Evolutionary conservation across 345 rosid genomes (phyloP).

Genomic region (Gossypium bickii): DNA sequence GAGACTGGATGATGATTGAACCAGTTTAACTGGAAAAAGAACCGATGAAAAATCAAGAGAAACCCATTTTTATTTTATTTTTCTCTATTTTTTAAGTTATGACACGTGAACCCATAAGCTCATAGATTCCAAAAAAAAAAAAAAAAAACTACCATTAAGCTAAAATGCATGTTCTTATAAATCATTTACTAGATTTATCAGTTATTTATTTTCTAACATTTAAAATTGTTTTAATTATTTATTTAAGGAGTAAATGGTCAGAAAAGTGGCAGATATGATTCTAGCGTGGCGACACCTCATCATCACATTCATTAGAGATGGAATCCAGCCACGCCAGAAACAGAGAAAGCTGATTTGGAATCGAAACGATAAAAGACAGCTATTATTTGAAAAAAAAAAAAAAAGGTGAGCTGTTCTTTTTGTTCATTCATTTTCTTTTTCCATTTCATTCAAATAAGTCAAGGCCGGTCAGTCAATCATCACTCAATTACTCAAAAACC

Average conservation of each 20-base stretch:
- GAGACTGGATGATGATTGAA: too few relatives aligned
- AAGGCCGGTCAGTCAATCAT: slow-evolving; percentile 17
- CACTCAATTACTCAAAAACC: neutral
- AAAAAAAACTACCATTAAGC: too few relatives aligned
- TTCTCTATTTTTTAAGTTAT: too few relatives aligned
- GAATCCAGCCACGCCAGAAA: neutral
- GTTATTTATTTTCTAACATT: neutral
- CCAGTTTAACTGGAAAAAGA: too few relatives aligned
- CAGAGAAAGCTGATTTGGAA: slow-evolving; percentile 10
- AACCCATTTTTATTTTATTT: too few relatives aligned
- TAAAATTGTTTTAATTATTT: neutral
- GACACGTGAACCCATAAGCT: neutral
- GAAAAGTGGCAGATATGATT: neutral
- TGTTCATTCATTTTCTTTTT: slow-evolving; percentile 21
- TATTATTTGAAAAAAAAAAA: slow-evolving; percentile 21
- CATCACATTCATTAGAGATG: slow-evolving; percentile 11
- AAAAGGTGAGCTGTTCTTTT: slow-evolving; percentile 38
- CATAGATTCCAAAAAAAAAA: neutral
- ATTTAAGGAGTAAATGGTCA: neutral
- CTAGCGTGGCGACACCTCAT: slow-evolving; percentile 48
- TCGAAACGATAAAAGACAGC: slow-evolving; percentile 29
- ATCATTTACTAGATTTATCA: neutral
- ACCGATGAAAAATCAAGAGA: too few relatives aligned
- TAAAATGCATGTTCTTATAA: neutral
- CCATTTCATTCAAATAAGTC: neutral